Percentiles rank a stretch among this genome's conserved stretches.
Conservation (phyloP, 1,284 basidiomycete genomes). For the Phellopilus nigrolimitatus region DNA sequence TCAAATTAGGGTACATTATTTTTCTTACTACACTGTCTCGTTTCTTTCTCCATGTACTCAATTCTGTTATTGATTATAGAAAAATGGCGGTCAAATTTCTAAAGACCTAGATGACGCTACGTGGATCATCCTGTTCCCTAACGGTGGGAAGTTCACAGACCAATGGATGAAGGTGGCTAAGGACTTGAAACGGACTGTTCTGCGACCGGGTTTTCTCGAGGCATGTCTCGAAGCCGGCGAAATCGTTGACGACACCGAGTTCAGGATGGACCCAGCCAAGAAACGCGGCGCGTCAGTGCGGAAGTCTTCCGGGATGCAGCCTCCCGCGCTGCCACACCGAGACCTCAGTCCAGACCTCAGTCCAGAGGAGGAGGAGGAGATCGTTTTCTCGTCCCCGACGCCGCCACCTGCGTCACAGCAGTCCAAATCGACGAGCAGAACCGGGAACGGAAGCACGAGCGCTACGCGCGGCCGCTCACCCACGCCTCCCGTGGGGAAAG, state of each 20-base stretch:
- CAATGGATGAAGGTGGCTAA: constrained; percentile 38
- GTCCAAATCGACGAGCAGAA: neutral
- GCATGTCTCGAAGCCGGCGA: constrained; percentile 45
- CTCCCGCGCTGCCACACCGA: too few species aligned
- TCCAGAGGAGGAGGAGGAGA: too few species aligned
- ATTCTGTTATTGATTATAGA: constrained; percentile 36
- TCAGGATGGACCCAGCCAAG: constrained; percentile 27
- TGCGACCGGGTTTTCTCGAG: constrained; percentile 49
- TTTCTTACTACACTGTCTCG: neutral
- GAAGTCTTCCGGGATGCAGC: too few species aligned
- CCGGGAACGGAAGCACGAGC: neutral
- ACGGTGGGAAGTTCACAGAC: constrained; percentile 41
- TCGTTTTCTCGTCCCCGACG: too few species aligned
- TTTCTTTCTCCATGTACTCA: neutral
- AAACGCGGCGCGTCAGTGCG: constrained; percentile 15
- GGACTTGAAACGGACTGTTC: constrained; percentile 35
- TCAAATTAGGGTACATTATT: constrained; percentile 51
- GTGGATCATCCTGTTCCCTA: constrained; percentile 50
- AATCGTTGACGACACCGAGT: constrained; percentile 43
- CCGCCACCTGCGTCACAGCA: too few species aligned
- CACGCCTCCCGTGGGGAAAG: constrained; percentile 38
- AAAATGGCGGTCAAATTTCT: constrained; percentile 55
- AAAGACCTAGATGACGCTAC: constrained; percentile 48
- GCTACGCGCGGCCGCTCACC: constrained; percentile 30
- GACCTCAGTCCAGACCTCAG: too few species aligned